Percentiles rank a stretch among this genome's conserved stretches.
These are phyloP conservation scores for sweet orange (Citrus sinensis) DNA, from an alignment of 345 rosid genomes.

Conservation along the genomic window DVS_A1.0 CM039165.1:16063001-16063500, in stretches of 20 bases:
- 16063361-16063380: slow-evolving; percentile 51
- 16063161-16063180: slow-evolving; percentile 55
- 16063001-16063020: slow-evolving; percentile 50
- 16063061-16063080: slow-evolving; percentile 59
- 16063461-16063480: not conserved
- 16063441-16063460: not conserved
- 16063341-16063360: slow-evolving; percentile 57
- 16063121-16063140: slow-evolving; percentile 58
- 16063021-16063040: slow-evolving; percentile 56
- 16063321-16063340: slow-evolving; percentile 57
- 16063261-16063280: slow-evolving; percentile 21
- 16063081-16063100: slow-evolving; percentile 58
- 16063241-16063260: not conserved
- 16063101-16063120: slow-evolving; percentile 57
- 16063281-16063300: slow-evolving; percentile 42
- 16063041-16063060: slow-evolving; percentile 62
- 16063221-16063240: too few species aligned
- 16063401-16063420: slow-evolving; percentile 62
- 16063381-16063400: slow-evolving; percentile 68
- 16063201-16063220: not conserved
- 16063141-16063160: slow-evolving; percentile 61
- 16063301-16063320: slow-evolving; percentile 58
- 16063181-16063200: slow-evolving; percentile 65
- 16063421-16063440: slow-evolving; percentile 47
- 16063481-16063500: not conserved